phyloP scores from a whole-genome alignment of 208 protist species.

The Acanthamoeba castellanii region DNA sequence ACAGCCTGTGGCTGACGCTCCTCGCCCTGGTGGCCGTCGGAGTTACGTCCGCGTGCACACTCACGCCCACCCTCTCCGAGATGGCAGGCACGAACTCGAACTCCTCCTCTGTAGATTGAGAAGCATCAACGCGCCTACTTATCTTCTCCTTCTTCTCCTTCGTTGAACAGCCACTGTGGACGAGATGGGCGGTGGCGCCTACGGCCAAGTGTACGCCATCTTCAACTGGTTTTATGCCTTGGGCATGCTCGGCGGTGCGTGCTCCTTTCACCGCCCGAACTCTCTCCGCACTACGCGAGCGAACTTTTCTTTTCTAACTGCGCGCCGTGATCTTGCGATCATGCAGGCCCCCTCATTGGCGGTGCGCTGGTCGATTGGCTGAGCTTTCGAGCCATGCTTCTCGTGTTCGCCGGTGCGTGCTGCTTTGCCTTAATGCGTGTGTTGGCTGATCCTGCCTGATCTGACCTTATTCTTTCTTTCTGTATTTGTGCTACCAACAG shows the following conservation, averaged over 20 bases:
- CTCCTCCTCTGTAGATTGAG: background rate
- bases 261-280: background rate
- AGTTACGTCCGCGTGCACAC: background rate
- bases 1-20: background rate
- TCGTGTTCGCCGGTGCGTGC: background rate
- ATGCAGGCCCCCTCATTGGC: background rate
- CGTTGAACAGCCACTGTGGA: background rate
- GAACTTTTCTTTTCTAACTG: background rate
- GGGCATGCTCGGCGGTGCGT: background rate
- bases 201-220: conserved; percentile 18
- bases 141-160: background rate
- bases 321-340: background rate
- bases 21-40: background rate
- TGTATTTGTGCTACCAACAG: background rate
- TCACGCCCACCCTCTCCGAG: background rate
- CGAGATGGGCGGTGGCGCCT: conserved; percentile 21
- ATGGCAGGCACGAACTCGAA: background rate
- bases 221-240: conserved; percentile 42
- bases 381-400: background rate
- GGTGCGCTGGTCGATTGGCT: background rate
- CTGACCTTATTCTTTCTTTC: background rate
- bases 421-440: background rate
- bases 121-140: no score
- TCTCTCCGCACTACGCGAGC: background rate
- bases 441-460: no score